Evolutionary conservation across 2,329 filamentous ascomycete genomes (phyloP).

Genomic region (Sclerotinia trifoliorum): DNA sequence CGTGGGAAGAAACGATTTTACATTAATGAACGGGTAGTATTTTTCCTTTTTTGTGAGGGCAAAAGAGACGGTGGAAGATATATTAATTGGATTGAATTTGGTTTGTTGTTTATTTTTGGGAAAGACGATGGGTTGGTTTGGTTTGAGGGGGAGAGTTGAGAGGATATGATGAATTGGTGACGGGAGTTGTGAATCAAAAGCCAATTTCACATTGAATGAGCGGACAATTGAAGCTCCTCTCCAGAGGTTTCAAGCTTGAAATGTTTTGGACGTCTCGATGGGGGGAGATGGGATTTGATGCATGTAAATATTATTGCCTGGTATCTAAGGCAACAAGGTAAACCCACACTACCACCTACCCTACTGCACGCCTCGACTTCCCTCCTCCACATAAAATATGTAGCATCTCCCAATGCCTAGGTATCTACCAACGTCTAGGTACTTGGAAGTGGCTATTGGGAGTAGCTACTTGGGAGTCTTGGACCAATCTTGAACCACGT

Average conservation of each 20-base stretch:
- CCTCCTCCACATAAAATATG: too few relatives aligned
- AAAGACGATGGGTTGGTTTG: neutral
- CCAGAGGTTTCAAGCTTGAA: conserved; percentile 14
- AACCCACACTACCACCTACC: too few relatives aligned
- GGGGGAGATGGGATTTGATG: neutral
- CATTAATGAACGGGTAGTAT: conserved; percentile 1
- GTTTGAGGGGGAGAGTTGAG: neutral
- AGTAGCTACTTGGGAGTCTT: neutral
- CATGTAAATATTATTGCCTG: neutral
- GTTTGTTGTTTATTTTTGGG: neutral
- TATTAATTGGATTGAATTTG: neutral
- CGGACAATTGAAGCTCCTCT: conserved; percentile 9
- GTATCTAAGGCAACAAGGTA: neutral
- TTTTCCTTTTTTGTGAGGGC: neutral
- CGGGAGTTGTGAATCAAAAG: conserved; percentile 9
- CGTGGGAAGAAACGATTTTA: neutral
- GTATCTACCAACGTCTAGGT: neutral
- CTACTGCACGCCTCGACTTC: too few relatives aligned
- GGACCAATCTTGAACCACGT: neutral
- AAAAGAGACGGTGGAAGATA: conserved; percentile 10
- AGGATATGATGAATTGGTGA: neutral
- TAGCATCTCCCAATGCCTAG: too few relatives aligned
- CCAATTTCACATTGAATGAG: conserved; percentile 15
- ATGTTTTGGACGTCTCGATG: conserved; percentile 15
- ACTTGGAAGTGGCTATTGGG: neutral